phyloP scores from a whole-genome alignment of 192 early-diverging fungal genomes.

The Coemansia sp. region DNA sequence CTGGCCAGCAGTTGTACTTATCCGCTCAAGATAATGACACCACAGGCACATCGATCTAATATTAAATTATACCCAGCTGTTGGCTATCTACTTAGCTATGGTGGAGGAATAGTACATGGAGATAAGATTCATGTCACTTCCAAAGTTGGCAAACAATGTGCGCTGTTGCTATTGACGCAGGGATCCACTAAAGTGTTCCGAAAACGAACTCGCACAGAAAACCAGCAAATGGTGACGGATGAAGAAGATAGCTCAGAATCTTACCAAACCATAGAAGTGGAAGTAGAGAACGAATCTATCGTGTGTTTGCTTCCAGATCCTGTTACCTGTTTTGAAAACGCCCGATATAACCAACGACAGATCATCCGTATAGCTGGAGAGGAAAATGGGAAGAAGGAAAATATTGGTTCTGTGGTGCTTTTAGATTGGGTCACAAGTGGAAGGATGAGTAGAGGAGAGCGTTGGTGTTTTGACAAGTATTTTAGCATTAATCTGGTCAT shows the following conservation, averaged over 20 bases:
- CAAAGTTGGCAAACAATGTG: conserved; percentile 48
- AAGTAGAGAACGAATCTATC: conserved; percentile 45
- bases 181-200: conserved; percentile 85
- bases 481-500: conserved; percentile 43
- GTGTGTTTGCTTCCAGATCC: conserved; percentile 74
- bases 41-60: conserved; percentile 16
- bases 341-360: conserved; percentile 67
- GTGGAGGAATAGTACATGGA: conserved; percentile 76
- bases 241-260: conserved; percentile 4
- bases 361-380: conserved; percentile 43
- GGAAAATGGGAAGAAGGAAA: not conserved
- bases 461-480: conserved; percentile 68
- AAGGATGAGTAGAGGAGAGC: conserved; percentile 67
- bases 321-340: conserved; percentile 68
- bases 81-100: conserved; percentile 68
- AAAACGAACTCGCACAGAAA: conserved; percentile 18
- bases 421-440: conserved; percentile 88
- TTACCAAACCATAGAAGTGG: conserved; percentile 54
- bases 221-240: conserved; percentile 8
- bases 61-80: conserved; percentile 19
- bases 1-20: conserved; percentile 36
- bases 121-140: conserved; percentile 62
- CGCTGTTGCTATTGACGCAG: conserved; percentile 73
- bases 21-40: conserved; percentile 54
- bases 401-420: conserved; percentile 60